Percentiles rank a stretch among this genome's conserved stretches.
These are phyloP conservation scores for Cymbomonas tetramitiformis DNA, from an alignment of 139 green algal species.

Conservation along the genomic window DNA sequence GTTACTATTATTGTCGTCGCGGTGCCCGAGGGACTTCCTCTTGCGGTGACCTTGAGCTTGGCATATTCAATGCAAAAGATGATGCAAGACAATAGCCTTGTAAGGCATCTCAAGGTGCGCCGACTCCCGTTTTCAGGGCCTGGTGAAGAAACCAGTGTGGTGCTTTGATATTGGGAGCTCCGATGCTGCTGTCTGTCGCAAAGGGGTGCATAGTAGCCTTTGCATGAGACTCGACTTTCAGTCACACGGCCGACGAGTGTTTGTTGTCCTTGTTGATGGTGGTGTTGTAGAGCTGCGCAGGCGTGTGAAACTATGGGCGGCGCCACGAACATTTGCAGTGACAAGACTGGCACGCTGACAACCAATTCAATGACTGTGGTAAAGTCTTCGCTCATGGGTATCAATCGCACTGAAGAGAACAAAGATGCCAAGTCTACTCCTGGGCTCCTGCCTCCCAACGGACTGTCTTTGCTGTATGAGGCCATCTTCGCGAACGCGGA, in stretches of 20 bases:
- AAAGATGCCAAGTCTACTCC: too few relatives aligned
- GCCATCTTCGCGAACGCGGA: slow-evolving; percentile 5
- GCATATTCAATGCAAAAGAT: slow-evolving; percentile 76
- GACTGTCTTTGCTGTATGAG: neutral
- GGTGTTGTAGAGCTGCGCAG: too few relatives aligned
- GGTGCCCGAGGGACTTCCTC: slow-evolving; percentile 73
- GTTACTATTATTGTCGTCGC: slow-evolving; percentile 89
- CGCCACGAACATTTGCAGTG: slow-evolving; percentile 89
- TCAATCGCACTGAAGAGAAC: slow-evolving; percentile 30
- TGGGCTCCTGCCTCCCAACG: slow-evolving; percentile 1
- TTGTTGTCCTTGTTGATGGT: too few relatives aligned
- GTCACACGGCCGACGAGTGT: too few relatives aligned
- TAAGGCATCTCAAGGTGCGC: slow-evolving; percentile 60
- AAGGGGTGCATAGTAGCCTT: too few relatives aligned
- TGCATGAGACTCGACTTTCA: too few relatives aligned
- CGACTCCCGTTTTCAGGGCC: too few relatives aligned
- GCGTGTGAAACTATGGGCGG: slow-evolving; percentile 95
- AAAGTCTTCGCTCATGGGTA: slow-evolving; percentile 67
- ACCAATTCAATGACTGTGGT: slow-evolving; percentile 97
- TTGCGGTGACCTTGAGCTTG: slow-evolving; percentile 46
- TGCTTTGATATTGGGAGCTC: too few relatives aligned
- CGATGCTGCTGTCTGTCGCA: too few relatives aligned
- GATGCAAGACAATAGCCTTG: slow-evolving; percentile 87
- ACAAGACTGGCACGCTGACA: slow-evolving; percentile 94
- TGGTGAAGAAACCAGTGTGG: too few relatives aligned